Conservation (phyloP, 768 basidiomycete genomes). For the Cubamyces sp. region DNA sequence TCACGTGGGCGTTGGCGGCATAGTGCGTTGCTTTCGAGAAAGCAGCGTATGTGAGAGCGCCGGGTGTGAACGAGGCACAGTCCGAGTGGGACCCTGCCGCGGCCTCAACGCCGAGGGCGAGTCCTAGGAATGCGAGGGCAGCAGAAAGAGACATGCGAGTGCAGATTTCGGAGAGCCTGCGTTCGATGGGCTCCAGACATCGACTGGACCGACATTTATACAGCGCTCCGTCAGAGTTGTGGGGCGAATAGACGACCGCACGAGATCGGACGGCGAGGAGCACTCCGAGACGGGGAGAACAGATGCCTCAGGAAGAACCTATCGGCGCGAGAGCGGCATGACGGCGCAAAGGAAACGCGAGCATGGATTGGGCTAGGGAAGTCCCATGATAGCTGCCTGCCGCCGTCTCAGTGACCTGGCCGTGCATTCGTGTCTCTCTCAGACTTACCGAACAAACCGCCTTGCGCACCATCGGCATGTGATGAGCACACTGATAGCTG, state of each 20-base stretch:
- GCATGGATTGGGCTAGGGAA: neutral
- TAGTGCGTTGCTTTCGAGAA: slow-evolving; percentile 23
- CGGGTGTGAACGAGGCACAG: slow-evolving; percentile 17
- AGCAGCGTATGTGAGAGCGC: slow-evolving; percentile 1
- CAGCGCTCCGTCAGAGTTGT: neutral
- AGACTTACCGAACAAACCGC: neutral
- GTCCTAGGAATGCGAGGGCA: slow-evolving; percentile 5
- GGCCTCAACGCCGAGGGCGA: slow-evolving; percentile 1
- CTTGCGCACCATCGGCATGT: neutral
- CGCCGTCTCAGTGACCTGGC: neutral
- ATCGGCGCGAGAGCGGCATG: slow-evolving; percentile 6
- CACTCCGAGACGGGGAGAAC: neutral
- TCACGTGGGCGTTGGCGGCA: slow-evolving; percentile 23
- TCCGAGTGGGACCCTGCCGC: neutral
- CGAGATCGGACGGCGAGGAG: neutral
- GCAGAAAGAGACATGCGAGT: neutral
- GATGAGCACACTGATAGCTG: neutral
- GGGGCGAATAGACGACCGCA: neutral
- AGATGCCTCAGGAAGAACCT: neutral
- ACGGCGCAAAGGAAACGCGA: neutral
- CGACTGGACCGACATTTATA: neutral
- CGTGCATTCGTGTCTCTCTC: neutral
- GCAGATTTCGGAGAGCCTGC: neutral
- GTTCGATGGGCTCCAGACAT: neutral
- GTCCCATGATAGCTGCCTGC: slow-evolving; percentile 7